Base-by-base conservation (phyloP, 495 filamentous ascomycete genomes). In the Penicillium samsonianum region DNA sequence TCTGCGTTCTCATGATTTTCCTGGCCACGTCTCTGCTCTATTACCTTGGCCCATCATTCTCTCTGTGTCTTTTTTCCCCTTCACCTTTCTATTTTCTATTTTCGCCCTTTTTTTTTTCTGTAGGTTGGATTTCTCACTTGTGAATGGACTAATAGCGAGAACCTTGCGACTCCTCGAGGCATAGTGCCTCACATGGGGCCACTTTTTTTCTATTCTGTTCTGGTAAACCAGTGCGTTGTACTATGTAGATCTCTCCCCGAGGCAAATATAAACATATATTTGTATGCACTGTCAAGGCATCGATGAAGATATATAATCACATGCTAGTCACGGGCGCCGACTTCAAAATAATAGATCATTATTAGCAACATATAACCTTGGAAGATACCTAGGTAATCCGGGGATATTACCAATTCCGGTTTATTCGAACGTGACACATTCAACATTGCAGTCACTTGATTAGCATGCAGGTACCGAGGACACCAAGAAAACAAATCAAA, bases 101-200 rank as follows among this genome's bases (percentile, higher is more conserved):
- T 46, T 55, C 44, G 56, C 23, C n/a, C 53, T 57, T 55, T 58
- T 51, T 57, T 46, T 64, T 40, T 51, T 65, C 68, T 73, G 68
- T 73, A 73, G 63, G 73, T 75, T 77, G 74, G 72, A 73, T 55
- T 75, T 74, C 67, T 72, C 64, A 66, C 62, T 61, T 73, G 56
- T 65, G 65, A 73, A 70, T 68, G 72, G 60, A 73, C 63, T 75
- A 76, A 76, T 75, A 70, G 72, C 66, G 64, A 73, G 65, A 66
- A 70, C 25, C 62, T 55, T 61, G 53, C 44, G 37, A 30, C 35
- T 47, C 20, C 35, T 30, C 17, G 16, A 19, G 30, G 40, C 53
- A 60, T 56, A 64, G 56, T 59, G 55, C 56, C 60, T 57, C 45
- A 12, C 5, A 30, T 11, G n/a, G n/a, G 26, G n/a, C 9, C 6